Evolutionary conservation across 495 filamentous ascomycete species (phyloP).

Genomic region (Evernia prunastri): DNA sequence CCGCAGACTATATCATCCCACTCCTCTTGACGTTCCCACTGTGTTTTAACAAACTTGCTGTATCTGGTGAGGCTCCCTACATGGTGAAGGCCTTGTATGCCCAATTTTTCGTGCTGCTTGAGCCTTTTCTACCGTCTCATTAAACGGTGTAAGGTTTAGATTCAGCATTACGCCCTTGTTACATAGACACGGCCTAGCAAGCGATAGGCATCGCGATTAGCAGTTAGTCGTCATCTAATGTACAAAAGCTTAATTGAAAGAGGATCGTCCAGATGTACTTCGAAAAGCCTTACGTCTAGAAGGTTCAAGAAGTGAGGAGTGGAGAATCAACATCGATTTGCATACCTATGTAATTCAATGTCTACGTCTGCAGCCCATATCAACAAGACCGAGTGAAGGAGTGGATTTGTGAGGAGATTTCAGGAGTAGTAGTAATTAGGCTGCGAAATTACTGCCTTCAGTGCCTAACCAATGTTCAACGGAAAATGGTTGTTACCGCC

Average conservation of each 20-base stretch:
- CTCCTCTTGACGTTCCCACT: conserved; percentile 16
- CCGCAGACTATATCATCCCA: conserved; percentile 5
- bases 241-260: conserved; percentile 11
- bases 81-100: neutral
- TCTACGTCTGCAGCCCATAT: neutral
- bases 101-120: neutral
- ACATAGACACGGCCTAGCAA: conserved; percentile 5
- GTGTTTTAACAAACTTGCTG: conserved; percentile 2
- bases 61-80: conserved; percentile 2
- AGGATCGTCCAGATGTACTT: neutral
- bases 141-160: conserved; percentile 13
- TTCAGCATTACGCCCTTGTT: conserved; percentile 8
- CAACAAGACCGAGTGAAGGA: neutral
- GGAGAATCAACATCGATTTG: too few relatives aligned
- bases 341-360: too few relatives aligned
- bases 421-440: neutral
- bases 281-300: neutral
- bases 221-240: conserved; percentile 5
- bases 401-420: neutral
- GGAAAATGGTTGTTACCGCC: neutral
- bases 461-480: neutral
- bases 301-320: too few relatives aligned
- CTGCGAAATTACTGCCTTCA: neutral
- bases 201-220: conserved; percentile 6
- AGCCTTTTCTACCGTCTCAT: conserved; percentile 7